Base-by-base conservation (phyloP, 768 basidiomycete genomes). In the Roridomyces roridus region DNA sequence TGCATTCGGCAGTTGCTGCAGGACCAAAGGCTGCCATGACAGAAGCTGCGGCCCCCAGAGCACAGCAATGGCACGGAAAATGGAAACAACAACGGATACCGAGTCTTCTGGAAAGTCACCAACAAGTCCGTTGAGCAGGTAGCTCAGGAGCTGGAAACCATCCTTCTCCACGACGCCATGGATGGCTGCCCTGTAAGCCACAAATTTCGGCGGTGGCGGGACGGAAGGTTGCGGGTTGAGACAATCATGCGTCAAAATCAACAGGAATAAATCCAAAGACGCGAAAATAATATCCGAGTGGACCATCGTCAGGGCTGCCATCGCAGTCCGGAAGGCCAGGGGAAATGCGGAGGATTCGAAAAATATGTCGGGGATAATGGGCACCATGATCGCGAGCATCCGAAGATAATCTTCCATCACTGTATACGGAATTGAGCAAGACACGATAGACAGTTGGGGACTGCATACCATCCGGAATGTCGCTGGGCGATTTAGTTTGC, bases 351-450 rank as follows among this genome's bases (percentile, higher is more conserved):
- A 76, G 2, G 92, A 92, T 57, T 86, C 79, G 75, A 96, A 90
- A 62, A 95, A 84, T 39, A 92, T 75, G 47, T 90, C 86, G 6
- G 96, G 93, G 0, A 83, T 78, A 60, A 80, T 73, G 39, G 87
- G 83, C 45, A 88, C 72, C 66, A 95, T 76, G 60, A 87, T 85
- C 50, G 87, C 72, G 14, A 94, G 74, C 73, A 94, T 81, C 59
- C 93, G 94, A 47, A 94, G 68, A 63, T 96, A 98, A 68, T 99
- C 97, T 70, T 98, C 96, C 66, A 99, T 76, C 24, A 98, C 97
- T 98, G 60, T 37, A 62, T 46, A 40, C 42, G 34, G 25, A 48
- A 37, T 62, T 52, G 12, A 55, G 24, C 12, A 18, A 14, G 11
- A 53, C 10, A 18, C 24, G 18, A 9, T 11, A 51, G 26, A 15